Percentiles rank a stretch among this genome's conserved stretches.
Conservation (phyloP, 1,139 yeast species). For the Pneumocystis wakefieldiae region DNA sequence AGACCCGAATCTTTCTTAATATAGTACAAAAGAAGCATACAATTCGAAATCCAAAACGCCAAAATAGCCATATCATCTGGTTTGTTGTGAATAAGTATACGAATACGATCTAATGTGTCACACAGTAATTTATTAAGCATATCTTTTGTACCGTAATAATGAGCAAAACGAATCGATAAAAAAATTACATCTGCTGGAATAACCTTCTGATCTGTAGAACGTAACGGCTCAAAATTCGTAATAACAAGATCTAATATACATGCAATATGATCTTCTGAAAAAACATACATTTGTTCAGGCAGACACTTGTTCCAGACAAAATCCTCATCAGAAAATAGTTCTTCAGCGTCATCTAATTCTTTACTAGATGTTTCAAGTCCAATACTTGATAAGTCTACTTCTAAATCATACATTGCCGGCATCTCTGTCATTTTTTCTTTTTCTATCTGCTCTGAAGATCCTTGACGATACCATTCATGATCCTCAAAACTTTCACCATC, state of each 20-base stretch:
- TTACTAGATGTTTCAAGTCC: constrained; percentile 15
- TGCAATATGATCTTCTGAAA: constrained; percentile 26
- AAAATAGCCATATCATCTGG: constrained; percentile 28
- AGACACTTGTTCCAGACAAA: constrained; percentile 29
- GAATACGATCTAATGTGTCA: constrained; percentile 26
- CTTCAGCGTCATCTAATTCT: constrained; percentile 11
- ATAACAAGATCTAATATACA: constrained; percentile 27
- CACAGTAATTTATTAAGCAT: constrained; percentile 23
- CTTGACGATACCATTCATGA: constrained; percentile 23
- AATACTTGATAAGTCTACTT: constrained; percentile 22
- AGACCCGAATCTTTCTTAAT: constrained; percentile 27
- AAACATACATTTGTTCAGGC: constrained; percentile 30
- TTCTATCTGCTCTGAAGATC: constrained; percentile 18
- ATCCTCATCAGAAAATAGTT: constrained; percentile 11
- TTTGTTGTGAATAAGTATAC: constrained; percentile 21
- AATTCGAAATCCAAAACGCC: constrained; percentile 32
- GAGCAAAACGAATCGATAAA: constrained; percentile 29
- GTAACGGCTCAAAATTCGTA: constrained; percentile 25
- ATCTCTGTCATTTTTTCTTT: constrained; percentile 20
- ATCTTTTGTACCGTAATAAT: constrained; percentile 25
- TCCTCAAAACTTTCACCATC: too few species aligned
- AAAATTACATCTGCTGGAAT: constrained; percentile 31
- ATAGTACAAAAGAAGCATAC: constrained; percentile 27
- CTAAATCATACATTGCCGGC: constrained; percentile 23
- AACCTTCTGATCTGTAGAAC: constrained; percentile 27